Evolutionary conservation across 2,329 filamentous ascomycete genomes (phyloP).

Genomic region (Boeremia lycopersici): DNA sequence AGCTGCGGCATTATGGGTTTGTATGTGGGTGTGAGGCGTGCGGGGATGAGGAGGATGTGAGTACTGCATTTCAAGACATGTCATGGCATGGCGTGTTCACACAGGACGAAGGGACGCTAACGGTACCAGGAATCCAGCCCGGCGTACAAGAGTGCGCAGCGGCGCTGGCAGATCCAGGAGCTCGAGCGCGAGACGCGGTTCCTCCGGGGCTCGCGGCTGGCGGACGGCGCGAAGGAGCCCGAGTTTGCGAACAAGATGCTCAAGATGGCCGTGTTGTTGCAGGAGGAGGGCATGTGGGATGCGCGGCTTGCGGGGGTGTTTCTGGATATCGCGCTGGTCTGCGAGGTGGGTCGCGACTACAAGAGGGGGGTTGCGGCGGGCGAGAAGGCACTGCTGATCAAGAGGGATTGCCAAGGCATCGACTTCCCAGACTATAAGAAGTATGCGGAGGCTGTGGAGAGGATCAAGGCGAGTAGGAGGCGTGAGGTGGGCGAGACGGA

Average conservation of each 20-base stretch:
- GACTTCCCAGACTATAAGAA: slow-evolving; percentile 34
- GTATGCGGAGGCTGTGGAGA: slow-evolving; percentile 30
- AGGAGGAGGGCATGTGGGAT: slow-evolving; percentile 33
- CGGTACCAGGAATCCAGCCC: neutral
- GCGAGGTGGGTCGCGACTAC: slow-evolving; percentile 32
- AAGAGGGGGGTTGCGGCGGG: slow-evolving; percentile 27
- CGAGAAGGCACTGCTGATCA: slow-evolving; percentile 36
- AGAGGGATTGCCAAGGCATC: slow-evolving; percentile 33
- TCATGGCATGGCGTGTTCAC: no score
- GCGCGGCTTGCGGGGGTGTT: slow-evolving; percentile 36
- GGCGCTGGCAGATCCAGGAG: slow-evolving; percentile 40
- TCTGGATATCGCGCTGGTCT: slow-evolving; percentile 41
- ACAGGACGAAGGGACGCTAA: no score
- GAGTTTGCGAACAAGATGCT: slow-evolving; percentile 31
- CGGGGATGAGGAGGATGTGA: slow-evolving; percentile 31
- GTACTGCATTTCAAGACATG: neutral
- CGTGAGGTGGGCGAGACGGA: neutral
- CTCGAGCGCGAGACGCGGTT: slow-evolving; percentile 39
- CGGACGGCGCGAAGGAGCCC: slow-evolving; percentile 18
- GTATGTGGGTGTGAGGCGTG: slow-evolving; percentile 48
- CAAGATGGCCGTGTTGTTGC: slow-evolving; percentile 36
- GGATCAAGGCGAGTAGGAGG: slow-evolving; percentile 25
- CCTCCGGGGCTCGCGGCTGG: slow-evolving; percentile 22
- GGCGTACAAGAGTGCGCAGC: slow-evolving; percentile 37
- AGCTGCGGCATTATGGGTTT: slow-evolving; percentile 48